phyloP scores from a whole-genome alignment of 2,329 filamentous ascomycete genomes.

The Phaeophleospora eucalypticola region DNA sequence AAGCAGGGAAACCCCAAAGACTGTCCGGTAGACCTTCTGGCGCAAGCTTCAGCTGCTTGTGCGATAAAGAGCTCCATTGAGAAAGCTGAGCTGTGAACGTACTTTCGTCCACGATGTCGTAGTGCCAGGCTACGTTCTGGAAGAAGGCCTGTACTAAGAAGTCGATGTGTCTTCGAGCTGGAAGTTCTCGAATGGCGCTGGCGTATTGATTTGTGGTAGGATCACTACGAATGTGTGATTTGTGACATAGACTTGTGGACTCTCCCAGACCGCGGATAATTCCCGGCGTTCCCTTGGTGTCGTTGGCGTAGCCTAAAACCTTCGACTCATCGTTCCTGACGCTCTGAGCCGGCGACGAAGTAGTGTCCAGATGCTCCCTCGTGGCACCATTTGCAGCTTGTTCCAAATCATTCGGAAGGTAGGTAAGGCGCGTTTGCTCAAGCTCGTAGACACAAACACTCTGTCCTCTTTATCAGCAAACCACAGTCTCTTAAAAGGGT shows the following conservation, averaged over 20 bases:
- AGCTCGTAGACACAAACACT: conserved; percentile 2
- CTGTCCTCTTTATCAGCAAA: not conserved
- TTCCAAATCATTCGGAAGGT: not conserved
- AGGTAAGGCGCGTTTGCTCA: not conserved
- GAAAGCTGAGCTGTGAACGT: not conserved
- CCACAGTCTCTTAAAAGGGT: not conserved
- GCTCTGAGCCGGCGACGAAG: not conserved
- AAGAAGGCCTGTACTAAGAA: not conserved
- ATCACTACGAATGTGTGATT: not conserved
- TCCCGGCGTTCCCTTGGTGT: not conserved
- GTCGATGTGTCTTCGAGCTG: not conserved
- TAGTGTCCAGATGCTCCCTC: too few species aligned
- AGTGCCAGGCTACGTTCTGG: conserved; percentile 1
- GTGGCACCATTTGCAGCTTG: not conserved
- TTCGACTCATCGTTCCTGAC: not conserved
- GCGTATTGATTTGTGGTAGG: not conserved
- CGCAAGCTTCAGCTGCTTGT: not conserved
- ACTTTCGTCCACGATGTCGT: not conserved
- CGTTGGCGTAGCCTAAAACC: not conserved
- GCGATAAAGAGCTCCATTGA: not conserved
- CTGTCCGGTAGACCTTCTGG: not conserved
- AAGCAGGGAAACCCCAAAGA: not conserved
- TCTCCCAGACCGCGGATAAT: not conserved
- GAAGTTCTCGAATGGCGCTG: not conserved
- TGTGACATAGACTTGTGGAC: not conserved